phyloP scores from a whole-genome alignment of 1,139 yeast species.

The Eremothecium cymbalariae region DNA sequence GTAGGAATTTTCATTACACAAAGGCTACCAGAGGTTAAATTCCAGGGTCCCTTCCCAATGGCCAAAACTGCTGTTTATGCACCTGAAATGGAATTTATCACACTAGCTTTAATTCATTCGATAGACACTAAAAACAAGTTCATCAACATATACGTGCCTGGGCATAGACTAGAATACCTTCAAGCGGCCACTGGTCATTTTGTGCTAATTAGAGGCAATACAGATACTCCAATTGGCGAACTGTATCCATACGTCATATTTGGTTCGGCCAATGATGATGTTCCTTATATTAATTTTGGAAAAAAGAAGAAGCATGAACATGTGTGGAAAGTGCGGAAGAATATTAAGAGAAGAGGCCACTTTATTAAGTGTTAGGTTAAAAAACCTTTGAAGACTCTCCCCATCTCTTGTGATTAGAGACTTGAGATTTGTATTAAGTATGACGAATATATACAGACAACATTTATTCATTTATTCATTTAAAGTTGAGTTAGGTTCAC shows the following conservation, averaged over 20 bases:
- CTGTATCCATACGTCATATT: constrained; percentile 29
- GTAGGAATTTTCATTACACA: constrained; percentile 40
- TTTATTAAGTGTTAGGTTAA: constrained; percentile 19
- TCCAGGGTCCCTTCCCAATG: constrained; percentile 17
- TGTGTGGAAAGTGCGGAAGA: constrained; percentile 55
- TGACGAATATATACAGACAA: background rate
- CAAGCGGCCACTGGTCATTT: constrained; percentile 31
- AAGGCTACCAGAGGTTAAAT: constrained; percentile 11
- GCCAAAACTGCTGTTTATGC: constrained; percentile 2
- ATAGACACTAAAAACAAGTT: constrained; percentile 38
- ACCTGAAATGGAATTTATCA: constrained; percentile 28
- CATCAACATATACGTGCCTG: constrained; percentile 56
- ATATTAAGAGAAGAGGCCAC: constrained; percentile 48
- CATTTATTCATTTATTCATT: constrained; percentile 1
- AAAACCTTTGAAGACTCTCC: too few species aligned
- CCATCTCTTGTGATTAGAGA: too few species aligned
- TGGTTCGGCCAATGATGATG: constrained; percentile 14
- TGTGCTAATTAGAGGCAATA: constrained; percentile 54
- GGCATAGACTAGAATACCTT: background rate
- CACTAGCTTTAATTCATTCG: constrained; percentile 54
- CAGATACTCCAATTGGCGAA: constrained; percentile 50
- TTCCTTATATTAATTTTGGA: constrained; percentile 50
- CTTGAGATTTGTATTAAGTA: constrained; percentile 1
- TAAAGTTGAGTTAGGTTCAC: constrained; percentile 1
- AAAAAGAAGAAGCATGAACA: constrained; percentile 43